Evolutionary conservation across 768 basidiomycete genomes (phyloP), one percentile per base, ranked within the genome.

Genomic region (Leccinum boreale): DNA sequence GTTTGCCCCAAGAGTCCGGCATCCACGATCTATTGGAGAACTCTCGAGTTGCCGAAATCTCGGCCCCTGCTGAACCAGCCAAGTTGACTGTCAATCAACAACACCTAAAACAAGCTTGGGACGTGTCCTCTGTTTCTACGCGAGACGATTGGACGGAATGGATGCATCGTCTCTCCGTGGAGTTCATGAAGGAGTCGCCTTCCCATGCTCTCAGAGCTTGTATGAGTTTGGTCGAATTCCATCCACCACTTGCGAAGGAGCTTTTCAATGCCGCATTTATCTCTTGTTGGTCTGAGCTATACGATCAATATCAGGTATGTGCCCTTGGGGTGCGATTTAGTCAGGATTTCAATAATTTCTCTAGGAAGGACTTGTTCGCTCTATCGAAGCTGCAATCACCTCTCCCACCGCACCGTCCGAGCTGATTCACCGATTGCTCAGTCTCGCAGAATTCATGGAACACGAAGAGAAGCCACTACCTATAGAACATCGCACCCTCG

Each of bases 391-490:
- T 55, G 95, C 96, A 4, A 88, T 98, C 59, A 87, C 83, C 0
- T 90, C 92, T 4, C 76, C 80, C 15, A 81, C 76, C 9, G 86
- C 92, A 4, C 92, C 94, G 2, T 81, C 92, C 2, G 96, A 98
- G 49, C 80, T 98, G 28, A 90, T 96, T 19, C 92, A 97, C 69
- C 84, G 92, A 24, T 76, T 98, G 15, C 81, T 99, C 55, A 94
- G 94, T 71, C 81, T 98, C 24, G 94, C 94, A 4, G 97, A 99
- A 70, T 98, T 98, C 71, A 96, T 98, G 92, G 97, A 98, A 72
- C 96, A 98, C 64, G 95, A 98, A 73, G 97, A 98, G 67, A 96
- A 96, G 67, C 83, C 91, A 1, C 79, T 98, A 1, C 94, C 94
- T 2, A 97, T 98, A 59, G 94, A 97, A 65, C 88, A 94, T 64